phyloP scores from a whole-genome alignment of 441 rosid species.

The Iberis amara region DNA sequence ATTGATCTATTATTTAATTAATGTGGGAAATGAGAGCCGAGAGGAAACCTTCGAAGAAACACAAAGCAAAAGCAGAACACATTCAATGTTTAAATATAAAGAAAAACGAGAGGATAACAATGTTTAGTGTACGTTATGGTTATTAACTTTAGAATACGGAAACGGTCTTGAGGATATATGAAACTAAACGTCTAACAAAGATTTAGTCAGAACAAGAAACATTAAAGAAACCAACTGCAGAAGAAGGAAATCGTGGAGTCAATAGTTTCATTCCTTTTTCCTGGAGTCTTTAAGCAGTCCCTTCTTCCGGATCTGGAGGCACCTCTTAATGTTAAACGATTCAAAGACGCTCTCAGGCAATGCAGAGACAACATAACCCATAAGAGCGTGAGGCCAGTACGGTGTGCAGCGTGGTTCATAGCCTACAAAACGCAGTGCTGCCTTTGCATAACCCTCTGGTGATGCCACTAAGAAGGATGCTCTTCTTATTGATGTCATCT shows the following conservation, averaged over 20 bases:
- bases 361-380: constrained; percentile 44
- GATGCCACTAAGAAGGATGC: constrained; percentile 84
- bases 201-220: constrained; percentile 5
- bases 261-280: constrained; percentile 46
- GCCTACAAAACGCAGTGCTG: constrained; percentile 67
- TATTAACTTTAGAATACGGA: too few relatives aligned
- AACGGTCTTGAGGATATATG: neutral
- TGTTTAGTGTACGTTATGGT: too few relatives aligned
- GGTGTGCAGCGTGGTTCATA: constrained; percentile 85
- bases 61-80: too few relatives aligned
- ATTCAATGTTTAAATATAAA: too few relatives aligned
- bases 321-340: constrained; percentile 48
- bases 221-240: constrained; percentile 1
- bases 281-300: constrained; percentile 66
- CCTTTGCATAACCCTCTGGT: constrained; percentile 66
- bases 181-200: constrained; percentile 19
- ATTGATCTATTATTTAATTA: too few relatives aligned
- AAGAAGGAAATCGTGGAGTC: too few relatives aligned
- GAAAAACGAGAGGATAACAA: too few relatives aligned
- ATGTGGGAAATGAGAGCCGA: too few relatives aligned
- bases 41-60: too few relatives aligned
- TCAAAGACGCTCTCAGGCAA: constrained; percentile 59
- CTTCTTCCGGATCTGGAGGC: constrained; percentile 60
- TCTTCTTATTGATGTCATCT: constrained; percentile 76
- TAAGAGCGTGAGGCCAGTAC: constrained; percentile 80